These are phyloP conservation scores for Rubia tinctorum DNA, from an alignment of 305 asterid genomes.

Conservation along the genomic window DNA sequence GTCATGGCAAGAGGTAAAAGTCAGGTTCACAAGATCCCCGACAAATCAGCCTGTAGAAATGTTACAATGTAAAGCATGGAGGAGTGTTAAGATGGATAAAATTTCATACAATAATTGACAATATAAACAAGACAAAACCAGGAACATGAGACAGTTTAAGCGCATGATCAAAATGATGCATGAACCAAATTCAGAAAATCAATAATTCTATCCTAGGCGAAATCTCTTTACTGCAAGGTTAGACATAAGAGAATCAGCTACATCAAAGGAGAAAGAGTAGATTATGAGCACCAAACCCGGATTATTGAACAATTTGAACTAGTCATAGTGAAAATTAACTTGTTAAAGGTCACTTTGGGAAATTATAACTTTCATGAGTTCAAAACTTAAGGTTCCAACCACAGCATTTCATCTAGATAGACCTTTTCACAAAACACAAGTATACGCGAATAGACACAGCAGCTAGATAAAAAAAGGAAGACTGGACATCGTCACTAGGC, in stretches of 20 bases:
- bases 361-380: background rate
- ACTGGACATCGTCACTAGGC: background rate
- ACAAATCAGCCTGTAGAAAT: constrained; percentile 82
- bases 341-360: background rate
- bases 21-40: constrained; percentile 89
- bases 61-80: constrained; percentile 34
- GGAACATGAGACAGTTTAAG: background rate
- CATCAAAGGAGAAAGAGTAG: constrained; percentile 6
- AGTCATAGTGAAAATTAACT: background rate
- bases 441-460: background rate
- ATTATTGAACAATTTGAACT: background rate
- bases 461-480: background rate
- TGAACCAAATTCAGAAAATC: constrained; percentile 29
- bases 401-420: background rate
- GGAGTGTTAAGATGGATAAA: constrained; percentile 21
- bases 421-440: background rate
- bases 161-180: constrained; percentile 18
- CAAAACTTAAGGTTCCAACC: background rate
- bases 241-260: constrained; percentile 27
- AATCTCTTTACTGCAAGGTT: constrained; percentile 14
- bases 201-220: constrained; percentile 27
- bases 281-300: too few relatives aligned
- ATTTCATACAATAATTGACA: background rate
- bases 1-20: constrained; percentile 84
- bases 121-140: background rate